phyloP scores from a whole-genome alignment of 2,329 filamentous ascomycete species.

The Calycina marina region DNA sequence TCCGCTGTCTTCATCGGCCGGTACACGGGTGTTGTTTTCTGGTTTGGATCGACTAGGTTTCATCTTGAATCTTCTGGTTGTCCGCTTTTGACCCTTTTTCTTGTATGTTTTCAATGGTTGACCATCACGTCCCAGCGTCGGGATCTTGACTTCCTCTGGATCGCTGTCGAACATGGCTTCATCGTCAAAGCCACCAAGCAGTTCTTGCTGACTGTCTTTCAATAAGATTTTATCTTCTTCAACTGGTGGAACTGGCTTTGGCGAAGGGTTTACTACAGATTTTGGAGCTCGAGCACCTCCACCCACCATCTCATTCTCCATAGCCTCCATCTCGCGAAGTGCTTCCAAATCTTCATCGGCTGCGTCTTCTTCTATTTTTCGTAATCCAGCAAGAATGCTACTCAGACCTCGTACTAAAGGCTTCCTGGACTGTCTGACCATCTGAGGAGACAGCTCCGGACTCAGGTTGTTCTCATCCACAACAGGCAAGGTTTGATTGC shows the following conservation, averaged over 20 bases:
- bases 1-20: slow-evolving; percentile 25
- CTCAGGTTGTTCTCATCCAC: slow-evolving; percentile 42
- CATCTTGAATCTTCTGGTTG: slow-evolving; percentile 55
- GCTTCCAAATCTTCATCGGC: slow-evolving; percentile 63
- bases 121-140: slow-evolving; percentile 35
- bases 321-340: slow-evolving; percentile 52
- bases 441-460: slow-evolving; percentile 30
- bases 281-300: slow-evolving; percentile 8
- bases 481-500: slow-evolving; percentile 28
- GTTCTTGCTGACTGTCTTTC: slow-evolving; percentile 28
- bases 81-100: slow-evolving; percentile 74
- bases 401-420: slow-evolving; percentile 57
- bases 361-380: slow-evolving; percentile 53
- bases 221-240: slow-evolving; percentile 26
- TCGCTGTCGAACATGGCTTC: slow-evolving; percentile 42
- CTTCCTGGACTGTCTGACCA: slow-evolving; percentile 38
- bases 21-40: slow-evolving; percentile 19
- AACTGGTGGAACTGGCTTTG: slow-evolving; percentile 7
- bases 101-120: slow-evolving; percentile 52
- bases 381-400: slow-evolving; percentile 55
- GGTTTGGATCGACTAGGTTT: slow-evolving; percentile 36
- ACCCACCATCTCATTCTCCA: slow-evolving; percentile 20
- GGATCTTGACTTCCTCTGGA: slow-evolving; percentile 26
- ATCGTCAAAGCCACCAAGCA: slow-evolving; percentile 48
- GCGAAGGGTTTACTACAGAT: slow-evolving; percentile 9